Evolutionary conservation across 306 rosid genomes (phyloP), one percentile per base, ranked within the genome.

Genomic region (Vachellia pachyceras): DNA sequence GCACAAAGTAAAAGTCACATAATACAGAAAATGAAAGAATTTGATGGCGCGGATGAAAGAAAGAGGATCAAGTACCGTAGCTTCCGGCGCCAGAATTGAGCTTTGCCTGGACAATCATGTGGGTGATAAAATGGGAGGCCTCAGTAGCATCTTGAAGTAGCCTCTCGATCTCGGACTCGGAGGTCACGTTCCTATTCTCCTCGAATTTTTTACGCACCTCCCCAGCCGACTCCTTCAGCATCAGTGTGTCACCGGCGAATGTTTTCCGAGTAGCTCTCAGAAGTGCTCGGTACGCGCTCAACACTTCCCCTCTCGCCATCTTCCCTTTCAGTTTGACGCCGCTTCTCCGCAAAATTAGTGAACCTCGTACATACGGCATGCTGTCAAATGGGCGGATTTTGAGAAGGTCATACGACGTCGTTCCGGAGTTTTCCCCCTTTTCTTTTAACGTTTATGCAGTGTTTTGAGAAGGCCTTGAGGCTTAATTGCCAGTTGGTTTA

Each of bases 101-200:
- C 58, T 87, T 91, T 50, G 98, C 99, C 83, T 95, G 98, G 79
- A 95, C 91, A 82, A 95, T 78, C 97, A 91, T 93, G 86, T 80
- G 80, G 87, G 93, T 72, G 78, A 95, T 85, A 90, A 95, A 95
- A 75, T 84, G 88, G 29, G 96, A 86, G 74, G 98, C 98, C 81
- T 95, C 98, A 8, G 69, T 77, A 7, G 99, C 99, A 61, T 93
- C 93, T 61, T 79, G 85, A 46, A 95, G 93, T 35, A 86, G 94
- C 76, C 77, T 88, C 83, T 87, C 96, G 88, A 93, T 90, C 90
- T 93, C 98, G 0, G 72, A 45, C 15, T 89, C 92, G 14, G 97
- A 88, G 72, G 82, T 79, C 52, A 90, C 93, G 22, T 75, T 70
- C 69, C 65, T 80, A 79, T 90, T 95, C 77, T 95, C 96, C 15